These are phyloP conservation scores for Pseudogymnoascus sp. DNA, from an alignment of 2,329 filamentous ascomycete genomes.

Conservation along the genomic window DNA sequence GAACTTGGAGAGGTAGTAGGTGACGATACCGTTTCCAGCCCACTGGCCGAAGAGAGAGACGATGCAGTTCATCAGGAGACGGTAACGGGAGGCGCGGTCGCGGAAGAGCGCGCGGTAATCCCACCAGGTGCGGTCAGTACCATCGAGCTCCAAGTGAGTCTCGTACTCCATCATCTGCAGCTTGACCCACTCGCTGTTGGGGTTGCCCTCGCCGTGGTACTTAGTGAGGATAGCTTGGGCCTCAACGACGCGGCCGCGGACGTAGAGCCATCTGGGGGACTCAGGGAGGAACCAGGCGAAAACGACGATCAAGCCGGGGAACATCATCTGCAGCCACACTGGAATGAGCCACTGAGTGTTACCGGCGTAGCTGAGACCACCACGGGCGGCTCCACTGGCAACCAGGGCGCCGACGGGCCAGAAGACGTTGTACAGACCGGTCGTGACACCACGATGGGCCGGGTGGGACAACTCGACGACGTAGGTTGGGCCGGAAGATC, in stretches of 20 bases:
- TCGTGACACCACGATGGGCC: slow-evolving; percentile 49
- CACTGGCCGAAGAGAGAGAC: slow-evolving; percentile 4
- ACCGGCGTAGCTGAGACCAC: slow-evolving; percentile 33
- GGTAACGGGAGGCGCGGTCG: slow-evolving; percentile 5
- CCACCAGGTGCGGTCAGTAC: slow-evolving; percentile 9
- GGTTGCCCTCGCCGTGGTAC: slow-evolving; percentile 47
- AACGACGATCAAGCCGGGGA: slow-evolving; percentile 37
- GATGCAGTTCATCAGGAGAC: neutral
- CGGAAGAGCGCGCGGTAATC: slow-evolving; percentile 10
- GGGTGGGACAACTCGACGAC: slow-evolving; percentile 55
- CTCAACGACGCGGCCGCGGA: slow-evolving; percentile 44
- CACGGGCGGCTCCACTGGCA: slow-evolving; percentile 42
- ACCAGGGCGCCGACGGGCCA: slow-evolving; percentile 31
- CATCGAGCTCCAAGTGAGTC: slow-evolving; percentile 31
- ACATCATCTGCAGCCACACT: slow-evolving; percentile 40
- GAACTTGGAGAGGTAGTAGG: slow-evolving; percentile 26
- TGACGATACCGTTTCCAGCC: slow-evolving; percentile 9
- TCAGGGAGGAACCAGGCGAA: slow-evolving; percentile 50
- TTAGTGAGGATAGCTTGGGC: slow-evolving; percentile 46
- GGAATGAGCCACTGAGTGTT: slow-evolving; percentile 42
- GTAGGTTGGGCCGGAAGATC: slow-evolving; percentile 51
- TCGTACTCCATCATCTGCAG: slow-evolving; percentile 42
- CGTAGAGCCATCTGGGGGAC: slow-evolving; percentile 54
- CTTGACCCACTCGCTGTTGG: slow-evolving; percentile 42
- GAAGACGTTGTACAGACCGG: slow-evolving; percentile 42